Evolutionary conservation across 495 filamentous ascomycete genomes (phyloP).

Genomic region (Pyronema domesticum): DNA sequence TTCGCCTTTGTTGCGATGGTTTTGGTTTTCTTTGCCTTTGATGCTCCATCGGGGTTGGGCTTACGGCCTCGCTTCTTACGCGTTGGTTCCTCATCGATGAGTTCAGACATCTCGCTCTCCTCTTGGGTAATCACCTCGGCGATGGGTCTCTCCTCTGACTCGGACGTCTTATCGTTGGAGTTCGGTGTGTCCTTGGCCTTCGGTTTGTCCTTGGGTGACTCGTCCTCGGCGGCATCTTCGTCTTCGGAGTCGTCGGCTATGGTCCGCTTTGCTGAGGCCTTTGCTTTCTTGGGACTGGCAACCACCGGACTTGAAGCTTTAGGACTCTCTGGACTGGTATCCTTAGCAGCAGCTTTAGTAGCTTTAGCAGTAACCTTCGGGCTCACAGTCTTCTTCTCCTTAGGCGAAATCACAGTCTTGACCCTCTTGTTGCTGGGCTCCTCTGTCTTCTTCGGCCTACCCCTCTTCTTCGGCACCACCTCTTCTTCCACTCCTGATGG

Average conservation of each 20-base stretch:
- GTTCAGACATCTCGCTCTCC: slow-evolving; percentile 62
- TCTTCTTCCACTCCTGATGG: slow-evolving; percentile 1
- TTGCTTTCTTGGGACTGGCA: neutral
- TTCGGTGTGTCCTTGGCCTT: slow-evolving; percentile 17
- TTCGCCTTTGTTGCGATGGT: slow-evolving; percentile 20
- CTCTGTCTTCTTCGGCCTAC: neutral
- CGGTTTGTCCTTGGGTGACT: slow-evolving; percentile 4
- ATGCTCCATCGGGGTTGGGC: neutral
- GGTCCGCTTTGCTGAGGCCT: neutral
- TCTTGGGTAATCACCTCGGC: slow-evolving; percentile 28
- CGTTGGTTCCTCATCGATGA: slow-evolving; percentile 33
- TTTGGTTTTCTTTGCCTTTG: slow-evolving; percentile 2
- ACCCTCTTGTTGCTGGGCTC: neutral
- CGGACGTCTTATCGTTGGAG: slow-evolving; percentile 7
- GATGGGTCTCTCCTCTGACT: slow-evolving; percentile 13
- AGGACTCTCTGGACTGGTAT: neutral
- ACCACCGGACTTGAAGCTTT: neutral
- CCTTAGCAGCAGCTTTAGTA: slow-evolving; percentile 1
- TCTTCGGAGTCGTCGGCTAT: slow-evolving; percentile 17
- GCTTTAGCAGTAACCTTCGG: neutral
- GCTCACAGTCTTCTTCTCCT: neutral
- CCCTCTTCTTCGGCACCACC: slow-evolving; percentile 11
- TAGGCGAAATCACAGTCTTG: neutral
- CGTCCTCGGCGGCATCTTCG: slow-evolving; percentile 25
- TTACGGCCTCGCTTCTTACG: slow-evolving; percentile 7